phyloP scores from a whole-genome alignment of 495 filamentous ascomycete genomes.

The Pyronema domesticum region DNA sequence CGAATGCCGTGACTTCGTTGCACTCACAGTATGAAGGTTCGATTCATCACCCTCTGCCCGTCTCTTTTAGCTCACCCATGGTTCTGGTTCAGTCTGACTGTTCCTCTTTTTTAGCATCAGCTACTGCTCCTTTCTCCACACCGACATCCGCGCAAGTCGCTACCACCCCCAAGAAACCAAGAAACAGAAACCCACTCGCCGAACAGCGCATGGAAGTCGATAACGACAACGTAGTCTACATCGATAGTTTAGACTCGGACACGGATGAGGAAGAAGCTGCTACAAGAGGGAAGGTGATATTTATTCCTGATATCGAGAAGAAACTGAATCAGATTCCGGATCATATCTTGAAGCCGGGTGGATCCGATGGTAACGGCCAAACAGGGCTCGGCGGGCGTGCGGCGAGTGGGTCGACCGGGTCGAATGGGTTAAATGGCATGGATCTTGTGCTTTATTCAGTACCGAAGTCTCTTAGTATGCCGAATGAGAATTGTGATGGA shows the following conservation, averaged over 20 bases:
- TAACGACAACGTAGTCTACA: conserved; percentile 57
- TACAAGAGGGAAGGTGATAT: conserved; percentile 37
- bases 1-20: conserved; percentile 37
- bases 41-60: neutral
- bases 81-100: neutral
- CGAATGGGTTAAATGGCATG: conserved; percentile 5
- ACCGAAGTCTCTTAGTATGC: conserved; percentile 56
- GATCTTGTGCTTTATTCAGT: conserved; percentile 70
- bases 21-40: too few relatives aligned
- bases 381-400: neutral
- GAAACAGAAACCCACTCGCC: too few relatives aligned
- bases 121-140: conserved; percentile 14
- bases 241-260: conserved; percentile 58
- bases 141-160: conserved; percentile 3
- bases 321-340: conserved; percentile 54
- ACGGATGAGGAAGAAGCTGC: conserved; percentile 27
- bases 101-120: conserved; percentile 12
- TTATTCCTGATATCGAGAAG: conserved; percentile 71
- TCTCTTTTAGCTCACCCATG: neutral
- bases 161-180: conserved; percentile 26
- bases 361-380: neutral
- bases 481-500: conserved; percentile 56
- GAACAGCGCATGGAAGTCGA: conserved; percentile 62
- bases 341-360: conserved; percentile 2
- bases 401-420: neutral